These are phyloP conservation scores for Phytophthora fragariae DNA, from an alignment of 352 stramenopile species.

Conservation along the genomic window DNA sequence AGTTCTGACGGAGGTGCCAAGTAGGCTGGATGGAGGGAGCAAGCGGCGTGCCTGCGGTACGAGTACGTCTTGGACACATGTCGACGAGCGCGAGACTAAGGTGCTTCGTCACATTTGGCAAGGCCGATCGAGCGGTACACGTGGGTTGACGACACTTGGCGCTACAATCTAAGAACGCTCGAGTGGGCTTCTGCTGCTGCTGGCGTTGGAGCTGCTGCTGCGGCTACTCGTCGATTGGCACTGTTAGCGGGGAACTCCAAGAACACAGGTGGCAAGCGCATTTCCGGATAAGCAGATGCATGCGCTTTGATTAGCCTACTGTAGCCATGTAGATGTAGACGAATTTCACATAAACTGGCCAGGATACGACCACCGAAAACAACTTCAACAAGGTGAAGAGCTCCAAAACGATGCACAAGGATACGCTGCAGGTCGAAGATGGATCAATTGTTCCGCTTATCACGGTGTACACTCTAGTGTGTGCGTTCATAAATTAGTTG, in stretches of 20 bases:
- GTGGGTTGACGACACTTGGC: neutral
- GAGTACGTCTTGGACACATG: neutral
- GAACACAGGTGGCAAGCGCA: neutral
- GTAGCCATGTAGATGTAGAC: neutral
- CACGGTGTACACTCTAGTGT: neutral
- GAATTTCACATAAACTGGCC: neutral
- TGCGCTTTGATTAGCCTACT: neutral
- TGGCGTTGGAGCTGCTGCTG: neutral
- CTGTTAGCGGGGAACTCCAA: constrained; percentile 8
- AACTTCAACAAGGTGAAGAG: neutral
- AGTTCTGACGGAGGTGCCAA: neutral
- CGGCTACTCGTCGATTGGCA: neutral
- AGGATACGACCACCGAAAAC: neutral
- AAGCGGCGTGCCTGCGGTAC: neutral
- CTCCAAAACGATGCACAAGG: too few species aligned
- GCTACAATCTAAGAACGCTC: constrained; percentile 7
- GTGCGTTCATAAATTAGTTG: neutral
- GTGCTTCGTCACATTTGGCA: neutral
- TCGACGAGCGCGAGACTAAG: too few species aligned
- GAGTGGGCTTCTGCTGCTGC: constrained; percentile 6
- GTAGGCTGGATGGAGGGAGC: neutral
- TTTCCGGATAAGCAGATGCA: constrained; percentile 22
- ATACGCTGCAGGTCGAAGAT: too few species aligned
- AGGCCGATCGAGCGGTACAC: neutral
- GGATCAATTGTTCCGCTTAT: too few species aligned